A percentile compares a stretch with the other conserved stretches of the same genome.
These are phyloP conservation scores for Theileria orientalis DNA, from an alignment of 169 alveolate genomes.

Conservation along the genomic window DNA sequence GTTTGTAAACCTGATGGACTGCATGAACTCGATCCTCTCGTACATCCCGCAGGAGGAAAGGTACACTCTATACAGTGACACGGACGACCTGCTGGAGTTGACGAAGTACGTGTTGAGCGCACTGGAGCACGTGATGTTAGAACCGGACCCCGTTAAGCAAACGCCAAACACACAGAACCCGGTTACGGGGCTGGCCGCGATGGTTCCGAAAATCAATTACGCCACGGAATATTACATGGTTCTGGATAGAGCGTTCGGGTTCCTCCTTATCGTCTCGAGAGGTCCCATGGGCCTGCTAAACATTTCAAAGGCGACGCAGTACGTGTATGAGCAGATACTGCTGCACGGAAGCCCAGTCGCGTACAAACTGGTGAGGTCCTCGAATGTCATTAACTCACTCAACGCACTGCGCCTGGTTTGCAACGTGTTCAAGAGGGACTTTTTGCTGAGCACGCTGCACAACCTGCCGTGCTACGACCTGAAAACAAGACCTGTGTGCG, in stretches of 20 bases:
- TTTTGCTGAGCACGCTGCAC: constrained; percentile 38
- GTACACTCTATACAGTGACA: neutral
- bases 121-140: neutral
- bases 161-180: constrained; percentile 30
- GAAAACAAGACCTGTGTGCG: constrained; percentile 26
- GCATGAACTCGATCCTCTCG: constrained; percentile 14
- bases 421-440: constrained; percentile 53
- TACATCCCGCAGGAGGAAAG: constrained; percentile 42
- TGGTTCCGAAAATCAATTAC: no score
- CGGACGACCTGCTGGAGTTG: neutral
- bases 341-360: constrained; percentile 44
- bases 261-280: constrained; percentile 31
- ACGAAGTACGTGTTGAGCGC: neutral
- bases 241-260: constrained; percentile 33
- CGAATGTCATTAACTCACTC: constrained; percentile 33
- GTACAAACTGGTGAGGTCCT: constrained; percentile 44
- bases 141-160: no score
- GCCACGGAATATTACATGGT: constrained; percentile 37
- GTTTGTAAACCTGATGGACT: constrained; percentile 20
- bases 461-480: constrained; percentile 22
- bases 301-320: constrained; percentile 41
- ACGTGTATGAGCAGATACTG: constrained; percentile 50
- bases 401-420: constrained; percentile 47
- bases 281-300: constrained; percentile 44
- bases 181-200: constrained; percentile 28